Evolutionary conservation across 169 alveolate genomes (phyloP), one percentile per base, ranked within the genome.

Genomic region (Plasmodium vinckei): DNA sequence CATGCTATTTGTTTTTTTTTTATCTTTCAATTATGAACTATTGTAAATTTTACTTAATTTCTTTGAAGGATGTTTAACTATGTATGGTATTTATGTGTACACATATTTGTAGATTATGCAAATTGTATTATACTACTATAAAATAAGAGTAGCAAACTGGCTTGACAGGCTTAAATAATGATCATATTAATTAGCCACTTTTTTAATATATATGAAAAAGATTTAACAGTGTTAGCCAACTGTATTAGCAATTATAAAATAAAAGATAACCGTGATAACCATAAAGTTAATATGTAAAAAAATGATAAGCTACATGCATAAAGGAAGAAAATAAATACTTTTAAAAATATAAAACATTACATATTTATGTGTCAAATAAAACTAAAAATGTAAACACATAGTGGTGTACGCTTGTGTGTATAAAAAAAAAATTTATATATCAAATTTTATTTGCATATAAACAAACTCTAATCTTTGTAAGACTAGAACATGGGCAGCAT

Each of bases 401-500:
- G 10, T 33, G 39, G n/a, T 51, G 65, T 70, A 17, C 82, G 47
- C 33, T 21, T 51, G 13, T 9, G 59, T 15, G 59, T 15, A 3
- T 51, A 15, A 4, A 51, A 15, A 51, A 51, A 15, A 12, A 51
- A 12, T 4, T 51, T 2, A 51, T 51, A 4, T 33, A 33, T 33
- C 42, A 33, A 33, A 33, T 33, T 72, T 53, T 25, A 82, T 19
- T 59, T 82, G 90, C 90, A 82, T 65, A 59, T 82, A 82, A 17
- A 44, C 90, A 13, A 65, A 65, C 59, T 82, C 90, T 25, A 82
- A 23, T 39, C 90, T 33, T 70, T 82, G 90, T 59, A 87, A 87
- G 9, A 87, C 33, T n/a, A 87, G 44, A 10, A 73, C 92, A 87
- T 87, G 92, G 2, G 92, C 92, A 9, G 82, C 87, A 64, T 87